phyloP scores from a whole-genome alignment of 1,284 basidiomycete genomes.

The Fomitopsis palustris region DNA sequence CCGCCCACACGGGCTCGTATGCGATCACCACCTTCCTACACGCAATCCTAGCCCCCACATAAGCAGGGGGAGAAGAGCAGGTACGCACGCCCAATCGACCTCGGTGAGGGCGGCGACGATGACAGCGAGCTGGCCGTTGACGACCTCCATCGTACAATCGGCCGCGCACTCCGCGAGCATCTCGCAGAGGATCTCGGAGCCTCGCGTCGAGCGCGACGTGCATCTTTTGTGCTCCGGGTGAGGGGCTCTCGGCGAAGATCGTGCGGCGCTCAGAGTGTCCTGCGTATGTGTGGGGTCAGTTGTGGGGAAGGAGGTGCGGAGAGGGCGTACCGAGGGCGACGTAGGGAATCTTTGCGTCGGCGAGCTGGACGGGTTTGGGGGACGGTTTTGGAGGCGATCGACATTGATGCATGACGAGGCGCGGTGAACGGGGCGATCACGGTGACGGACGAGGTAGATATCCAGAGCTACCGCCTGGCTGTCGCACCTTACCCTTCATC shows the following conservation, averaged over 20 bases:
- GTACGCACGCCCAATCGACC: conserved; percentile 72
- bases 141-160: conserved; percentile 76
- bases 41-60: not conserved
- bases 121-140: conserved; percentile 80
- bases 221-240: conserved; percentile 85
- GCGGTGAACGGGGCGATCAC: not conserved
- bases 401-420: not conserved
- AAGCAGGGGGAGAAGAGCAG: not conserved
- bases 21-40: conserved; percentile 88
- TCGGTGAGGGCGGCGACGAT: conserved; percentile 65
- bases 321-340: conserved; percentile 78
- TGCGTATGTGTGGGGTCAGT: conserved; percentile 22
- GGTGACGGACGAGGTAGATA: too few species aligned
- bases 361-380: conserved; percentile 73
- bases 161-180: conserved; percentile 88
- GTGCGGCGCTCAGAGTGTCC: conserved; percentile 96
- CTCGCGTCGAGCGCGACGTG: conserved; percentile 71
- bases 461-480: not conserved
- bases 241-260: conserved; percentile 87
- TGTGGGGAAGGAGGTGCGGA: not conserved
- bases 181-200: conserved; percentile 94
- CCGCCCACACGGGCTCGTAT: conserved; percentile 98
- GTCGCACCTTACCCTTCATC: too few species aligned
- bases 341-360: conserved; percentile 85
- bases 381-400: not conserved